A percentile compares a stretch with the other conserved stretches of the same genome.
Conservation (phyloP, 768 basidiomycete genomes). For the Auricularia cornea region DNA sequence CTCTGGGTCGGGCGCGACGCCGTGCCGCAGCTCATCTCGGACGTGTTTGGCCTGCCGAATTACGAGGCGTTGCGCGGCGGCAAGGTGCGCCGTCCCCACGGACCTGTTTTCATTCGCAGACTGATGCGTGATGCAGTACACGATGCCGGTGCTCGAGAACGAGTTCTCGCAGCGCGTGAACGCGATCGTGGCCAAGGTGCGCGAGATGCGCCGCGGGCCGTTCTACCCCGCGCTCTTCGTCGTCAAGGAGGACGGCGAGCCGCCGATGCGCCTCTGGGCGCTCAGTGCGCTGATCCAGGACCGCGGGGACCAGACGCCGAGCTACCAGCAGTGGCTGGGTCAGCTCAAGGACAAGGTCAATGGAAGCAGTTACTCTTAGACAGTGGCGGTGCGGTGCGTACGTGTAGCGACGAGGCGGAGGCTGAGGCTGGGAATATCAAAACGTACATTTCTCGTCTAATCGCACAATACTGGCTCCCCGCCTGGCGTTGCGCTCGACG, state of each 20-base stretch:
- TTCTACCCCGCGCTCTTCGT: conserved; percentile 93
- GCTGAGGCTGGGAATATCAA: no score
- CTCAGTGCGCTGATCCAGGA: conserved; percentile 92
- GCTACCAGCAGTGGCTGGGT: conserved; percentile 90
- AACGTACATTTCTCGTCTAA: no score
- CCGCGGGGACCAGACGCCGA: conserved; percentile 87
- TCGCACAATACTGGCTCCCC: no score
- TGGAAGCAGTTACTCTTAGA: conserved; percentile 1
- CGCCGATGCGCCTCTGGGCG: conserved; percentile 90
- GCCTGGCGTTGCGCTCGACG: no score
- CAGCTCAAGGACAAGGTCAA: conserved; percentile 83
- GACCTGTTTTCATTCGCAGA: not conserved
- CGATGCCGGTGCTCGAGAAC: conserved; percentile 86
- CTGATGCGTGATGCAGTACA: conserved; percentile 43
- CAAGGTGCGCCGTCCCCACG: conserved; percentile 58
- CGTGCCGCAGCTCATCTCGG: conserved; percentile 88
- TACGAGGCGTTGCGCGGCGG: conserved; percentile 89
- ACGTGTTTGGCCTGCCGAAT: conserved; percentile 84
- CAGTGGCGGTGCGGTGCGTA: no score
- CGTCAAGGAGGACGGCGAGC: conserved; percentile 97
- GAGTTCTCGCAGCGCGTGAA: conserved; percentile 93
- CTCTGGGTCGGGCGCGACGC: conserved; percentile 98
- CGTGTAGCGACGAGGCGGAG: no score
- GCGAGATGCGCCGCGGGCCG: conserved; percentile 86
- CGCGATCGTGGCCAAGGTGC: conserved; percentile 86